phyloP scores from a whole-genome alignment of 1,284 basidiomycete genomes.

The Polyporus tsugae region DNA sequence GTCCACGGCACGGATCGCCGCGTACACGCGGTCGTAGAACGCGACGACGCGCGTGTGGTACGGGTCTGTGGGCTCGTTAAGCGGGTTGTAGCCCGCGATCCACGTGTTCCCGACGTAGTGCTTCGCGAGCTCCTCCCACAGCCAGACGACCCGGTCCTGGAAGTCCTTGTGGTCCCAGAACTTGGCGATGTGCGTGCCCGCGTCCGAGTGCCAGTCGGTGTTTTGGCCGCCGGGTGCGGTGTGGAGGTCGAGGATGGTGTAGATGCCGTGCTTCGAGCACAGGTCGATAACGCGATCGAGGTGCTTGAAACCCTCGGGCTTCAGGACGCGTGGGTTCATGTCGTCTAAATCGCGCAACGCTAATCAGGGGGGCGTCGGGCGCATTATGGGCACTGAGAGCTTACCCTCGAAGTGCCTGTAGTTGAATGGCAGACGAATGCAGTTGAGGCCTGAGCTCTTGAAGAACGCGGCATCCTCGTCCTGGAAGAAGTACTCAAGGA shows the following conservation, averaged over 20 bases:
- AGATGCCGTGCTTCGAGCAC: constrained; percentile 66
- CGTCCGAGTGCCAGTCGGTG: constrained; percentile 63
- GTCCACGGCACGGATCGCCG: constrained; percentile 71
- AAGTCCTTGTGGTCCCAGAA: constrained; percentile 76
- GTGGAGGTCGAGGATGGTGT: constrained; percentile 73
- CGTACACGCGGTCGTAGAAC: constrained; percentile 66
- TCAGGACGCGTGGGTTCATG: constrained; percentile 69
- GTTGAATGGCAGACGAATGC: constrained; percentile 73
- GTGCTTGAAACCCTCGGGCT: constrained; percentile 69
- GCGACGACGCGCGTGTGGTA: constrained; percentile 57
- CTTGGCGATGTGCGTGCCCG: constrained; percentile 58
- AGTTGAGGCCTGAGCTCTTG: constrained; percentile 75
- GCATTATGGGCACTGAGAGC: constrained; percentile 37
- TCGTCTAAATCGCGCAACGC: constrained; percentile 58
- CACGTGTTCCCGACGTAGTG: constrained; percentile 70
- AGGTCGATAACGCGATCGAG: constrained; percentile 66
- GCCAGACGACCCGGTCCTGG: constrained; percentile 74
- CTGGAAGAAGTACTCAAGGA: constrained; percentile 81
- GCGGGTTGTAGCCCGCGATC: constrained; percentile 77
- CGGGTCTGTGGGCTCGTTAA: constrained; percentile 80
- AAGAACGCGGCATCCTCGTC: constrained; percentile 77
- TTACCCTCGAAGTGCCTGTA: constrained; percentile 69
- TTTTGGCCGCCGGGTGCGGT: constrained; percentile 71
- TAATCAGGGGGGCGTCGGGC: not conserved
- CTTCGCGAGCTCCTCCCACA: constrained; percentile 74